phyloP scores from a whole-genome alignment of 331 rosid species.

The Acacia concinna region DNA sequence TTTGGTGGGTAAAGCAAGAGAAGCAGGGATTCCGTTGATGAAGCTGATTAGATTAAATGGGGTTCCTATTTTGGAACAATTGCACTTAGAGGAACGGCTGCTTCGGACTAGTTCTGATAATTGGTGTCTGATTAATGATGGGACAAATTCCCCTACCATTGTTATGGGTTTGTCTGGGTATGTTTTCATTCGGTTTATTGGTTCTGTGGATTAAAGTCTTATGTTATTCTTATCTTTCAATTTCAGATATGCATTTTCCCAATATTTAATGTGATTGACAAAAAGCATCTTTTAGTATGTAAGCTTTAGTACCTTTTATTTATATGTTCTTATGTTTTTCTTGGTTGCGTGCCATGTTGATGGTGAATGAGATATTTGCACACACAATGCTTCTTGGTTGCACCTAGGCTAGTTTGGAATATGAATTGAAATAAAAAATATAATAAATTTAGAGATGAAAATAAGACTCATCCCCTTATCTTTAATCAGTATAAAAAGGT shows the following conservation, averaged over 20 bases:
- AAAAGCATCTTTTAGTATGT: neutral
- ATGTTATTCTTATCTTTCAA: neutral
- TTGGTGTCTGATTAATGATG: neutral
- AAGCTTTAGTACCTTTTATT: neutral
- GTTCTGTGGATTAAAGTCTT: neutral
- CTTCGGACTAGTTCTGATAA: neutral
- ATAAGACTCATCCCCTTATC: neutral
- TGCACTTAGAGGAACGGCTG: neutral
- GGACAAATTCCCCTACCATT: neutral
- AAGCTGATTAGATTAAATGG: neutral
- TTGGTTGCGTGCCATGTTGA: neutral
- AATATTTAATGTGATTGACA: neutral
- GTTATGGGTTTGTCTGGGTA: conserved; percentile 4
- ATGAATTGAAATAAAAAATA: neutral
- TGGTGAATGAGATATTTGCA: neutral
- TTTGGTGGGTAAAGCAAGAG: neutral
- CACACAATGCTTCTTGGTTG: neutral
- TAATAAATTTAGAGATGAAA: neutral
- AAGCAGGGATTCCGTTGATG: neutral
- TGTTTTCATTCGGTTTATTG: neutral
- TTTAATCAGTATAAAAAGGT: neutral
- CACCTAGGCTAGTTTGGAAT: neutral
- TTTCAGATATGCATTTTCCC: neutral
- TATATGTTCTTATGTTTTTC: neutral
- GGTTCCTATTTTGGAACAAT: neutral